Conservation (phyloP, 805 yeast species). For the Yamadazyma insecticola region DNA sequence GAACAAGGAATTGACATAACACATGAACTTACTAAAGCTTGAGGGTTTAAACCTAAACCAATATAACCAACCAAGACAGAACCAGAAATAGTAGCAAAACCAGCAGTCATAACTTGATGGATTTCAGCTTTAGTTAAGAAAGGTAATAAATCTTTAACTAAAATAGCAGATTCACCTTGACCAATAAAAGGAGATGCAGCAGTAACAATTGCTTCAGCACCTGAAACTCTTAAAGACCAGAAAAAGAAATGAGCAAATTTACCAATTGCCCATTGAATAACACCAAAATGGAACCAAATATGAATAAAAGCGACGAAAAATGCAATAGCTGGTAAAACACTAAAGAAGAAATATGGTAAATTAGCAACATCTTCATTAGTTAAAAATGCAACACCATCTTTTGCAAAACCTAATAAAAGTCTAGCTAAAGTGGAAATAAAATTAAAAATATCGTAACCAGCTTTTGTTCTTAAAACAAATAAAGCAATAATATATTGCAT, state of each 20-base stretch:
- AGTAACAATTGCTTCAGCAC: slow-evolving; percentile 63
- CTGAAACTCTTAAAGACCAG: slow-evolving; percentile 56
- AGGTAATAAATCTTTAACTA: slow-evolving; percentile 56
- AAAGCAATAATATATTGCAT: slow-evolving; percentile 57
- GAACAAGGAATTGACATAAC: slow-evolving; percentile 68
- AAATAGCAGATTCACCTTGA: slow-evolving; percentile 60
- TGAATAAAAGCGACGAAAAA: slow-evolving; percentile 63
- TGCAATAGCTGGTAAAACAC: slow-evolving; percentile 58
- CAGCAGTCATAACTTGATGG: slow-evolving; percentile 59
- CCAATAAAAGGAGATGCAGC: slow-evolving; percentile 67
- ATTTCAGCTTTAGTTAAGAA: slow-evolving; percentile 57
- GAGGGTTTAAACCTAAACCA: slow-evolving; percentile 58
- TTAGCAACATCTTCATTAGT: slow-evolving; percentile 37
- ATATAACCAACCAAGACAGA: slow-evolving; percentile 60
- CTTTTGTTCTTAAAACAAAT: slow-evolving; percentile 55
- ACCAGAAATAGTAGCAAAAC: slow-evolving; percentile 62
- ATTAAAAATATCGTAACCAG: slow-evolving; percentile 59
- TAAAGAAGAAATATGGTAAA: slow-evolving; percentile 46
- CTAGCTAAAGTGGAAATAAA: slow-evolving; percentile 56
- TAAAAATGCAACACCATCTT: slow-evolving; percentile 58
- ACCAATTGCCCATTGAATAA: slow-evolving; percentile 55
- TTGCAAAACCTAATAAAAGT: slow-evolving; percentile 52
- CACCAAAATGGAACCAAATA: slow-evolving; percentile 55
- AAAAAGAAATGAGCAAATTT: slow-evolving; percentile 56
- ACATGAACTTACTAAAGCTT: slow-evolving; percentile 61